A percentile compares a stretch with the other conserved stretches of the same genome.
Conservation (phyloP, 192 early-diverging fungal species). For the Borealophlyctis nickersoniae region DNA sequence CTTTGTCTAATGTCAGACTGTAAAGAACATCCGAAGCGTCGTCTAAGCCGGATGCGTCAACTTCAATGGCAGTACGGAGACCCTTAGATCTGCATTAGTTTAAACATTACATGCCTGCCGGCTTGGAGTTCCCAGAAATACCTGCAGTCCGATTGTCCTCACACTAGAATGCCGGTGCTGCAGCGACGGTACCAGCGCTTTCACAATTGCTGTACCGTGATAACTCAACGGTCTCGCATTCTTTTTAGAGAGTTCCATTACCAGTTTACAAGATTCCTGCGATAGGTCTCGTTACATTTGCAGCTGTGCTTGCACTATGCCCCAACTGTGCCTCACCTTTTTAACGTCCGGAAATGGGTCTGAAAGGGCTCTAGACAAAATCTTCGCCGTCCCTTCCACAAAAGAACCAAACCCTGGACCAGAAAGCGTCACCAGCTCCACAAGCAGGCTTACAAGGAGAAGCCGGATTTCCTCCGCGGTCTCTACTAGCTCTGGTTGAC, state of each 20-base stretch:
- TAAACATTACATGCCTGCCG: too few relatives aligned
- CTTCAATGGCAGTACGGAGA: constrained; percentile 31
- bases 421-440: constrained; percentile 21
- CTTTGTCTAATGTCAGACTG: constrained; percentile 43
- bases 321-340: too few relatives aligned
- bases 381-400: constrained; percentile 45
- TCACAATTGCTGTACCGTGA: constrained; percentile 36
- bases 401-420: constrained; percentile 38
- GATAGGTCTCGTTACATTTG: too few relatives aligned
- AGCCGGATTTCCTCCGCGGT: constrained; percentile 54
- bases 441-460: constrained; percentile 33
- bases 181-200: constrained; percentile 40
- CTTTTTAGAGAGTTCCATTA: constrained; percentile 26
- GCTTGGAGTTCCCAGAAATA: too few relatives aligned
- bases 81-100: too few relatives aligned
- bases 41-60: constrained; percentile 45
- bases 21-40: constrained; percentile 38
- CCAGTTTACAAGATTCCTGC: constrained; percentile 49
- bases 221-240: constrained; percentile 18
- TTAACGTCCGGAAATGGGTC: constrained; percentile 57
- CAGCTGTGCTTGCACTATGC: too few relatives aligned
- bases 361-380: constrained; percentile 33
- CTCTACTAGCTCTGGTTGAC: constrained; percentile 43
- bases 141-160: constrained; percentile 31
- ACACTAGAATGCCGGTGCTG: constrained; percentile 53